Evolutionary conservation across 352 stramenopile species (phyloP).

Genomic region (Phytophthora fragariae): DNA sequence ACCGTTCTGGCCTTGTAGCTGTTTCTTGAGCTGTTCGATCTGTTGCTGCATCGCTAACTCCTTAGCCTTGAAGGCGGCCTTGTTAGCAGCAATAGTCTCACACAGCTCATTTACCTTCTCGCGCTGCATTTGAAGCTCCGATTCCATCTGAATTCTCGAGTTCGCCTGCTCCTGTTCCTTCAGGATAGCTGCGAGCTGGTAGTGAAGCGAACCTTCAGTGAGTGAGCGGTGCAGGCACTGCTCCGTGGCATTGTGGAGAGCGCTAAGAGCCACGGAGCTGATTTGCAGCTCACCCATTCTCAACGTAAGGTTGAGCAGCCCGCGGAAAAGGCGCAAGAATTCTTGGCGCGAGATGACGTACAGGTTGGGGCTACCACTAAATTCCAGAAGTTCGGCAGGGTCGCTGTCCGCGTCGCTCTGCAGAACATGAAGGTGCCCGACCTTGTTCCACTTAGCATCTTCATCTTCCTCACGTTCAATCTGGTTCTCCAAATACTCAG

Average conservation of each 20-base stretch:
- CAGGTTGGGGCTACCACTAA: slow-evolving; percentile 43
- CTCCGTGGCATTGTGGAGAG: slow-evolving; percentile 79
- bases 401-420: slow-evolving; percentile 36
- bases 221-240: slow-evolving; percentile 72
- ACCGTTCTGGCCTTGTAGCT: slow-evolving; percentile 47
- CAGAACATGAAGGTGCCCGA: slow-evolving; percentile 45
- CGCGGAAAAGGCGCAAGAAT: slow-evolving; percentile 64
- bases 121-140: slow-evolving; percentile 54
- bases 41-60: slow-evolving; percentile 75
- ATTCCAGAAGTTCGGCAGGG: slow-evolving; percentile 33
- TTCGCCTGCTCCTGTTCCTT: slow-evolving; percentile 54
- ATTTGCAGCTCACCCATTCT: slow-evolving; percentile 56
- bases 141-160: slow-evolving; percentile 45
- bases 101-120: slow-evolving; percentile 72
- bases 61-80: slow-evolving; percentile 66
- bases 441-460: slow-evolving; percentile 59
- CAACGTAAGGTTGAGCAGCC: slow-evolving; percentile 42
- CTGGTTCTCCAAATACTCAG: slow-evolving; percentile 32
- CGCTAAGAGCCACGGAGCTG: slow-evolving; percentile 74
- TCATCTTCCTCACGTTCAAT: slow-evolving; percentile 48
- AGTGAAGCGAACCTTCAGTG: slow-evolving; percentile 63
- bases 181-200: slow-evolving; percentile 58
- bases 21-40: slow-evolving; percentile 61
- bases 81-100: slow-evolving; percentile 63
- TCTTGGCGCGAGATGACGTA: slow-evolving; percentile 78